Evolutionary conservation across 2,329 filamentous ascomycete genomes (phyloP).

Genomic region (Fusarium tupiense): DNA sequence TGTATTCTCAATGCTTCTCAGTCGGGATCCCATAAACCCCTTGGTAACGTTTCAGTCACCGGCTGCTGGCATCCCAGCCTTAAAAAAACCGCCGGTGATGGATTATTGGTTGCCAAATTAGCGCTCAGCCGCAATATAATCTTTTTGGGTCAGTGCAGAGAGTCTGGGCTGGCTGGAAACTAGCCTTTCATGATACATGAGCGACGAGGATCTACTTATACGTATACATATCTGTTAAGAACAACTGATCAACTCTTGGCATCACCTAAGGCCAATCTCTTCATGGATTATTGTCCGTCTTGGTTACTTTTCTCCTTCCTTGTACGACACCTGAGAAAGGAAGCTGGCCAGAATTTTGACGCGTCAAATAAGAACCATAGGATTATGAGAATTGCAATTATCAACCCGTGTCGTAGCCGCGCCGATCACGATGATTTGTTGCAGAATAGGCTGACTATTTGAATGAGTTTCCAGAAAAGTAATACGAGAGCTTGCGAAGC

Average conservation of each 20-base stretch:
- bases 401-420: neutral
- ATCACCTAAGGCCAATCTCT: constrained; percentile 1
- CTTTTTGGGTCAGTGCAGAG: neutral
- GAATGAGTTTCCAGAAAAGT: neutral
- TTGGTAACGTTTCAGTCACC: neutral
- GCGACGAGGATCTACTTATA: neutral
- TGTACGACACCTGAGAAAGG: constrained; percentile 11
- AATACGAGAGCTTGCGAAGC: neutral
- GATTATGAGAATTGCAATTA: neutral
- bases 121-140: constrained; percentile 9
- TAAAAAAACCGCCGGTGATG: neutral
- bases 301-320: neutral
- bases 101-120: neutral
- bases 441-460: neutral
- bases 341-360: constrained; percentile 19
- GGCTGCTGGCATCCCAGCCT: neutral
- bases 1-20: neutral
- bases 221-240: neutral
- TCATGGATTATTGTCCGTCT: neutral
- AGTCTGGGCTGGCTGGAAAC: neutral
- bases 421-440: constrained; percentile 8
- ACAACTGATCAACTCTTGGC: neutral
- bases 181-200: neutral
- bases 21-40: neutral
- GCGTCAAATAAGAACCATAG: constrained; percentile 7